These are phyloP conservation scores for Arthromyces matolae DNA, from an alignment of 768 basidiomycete species.

Conservation along the genomic window DNA sequence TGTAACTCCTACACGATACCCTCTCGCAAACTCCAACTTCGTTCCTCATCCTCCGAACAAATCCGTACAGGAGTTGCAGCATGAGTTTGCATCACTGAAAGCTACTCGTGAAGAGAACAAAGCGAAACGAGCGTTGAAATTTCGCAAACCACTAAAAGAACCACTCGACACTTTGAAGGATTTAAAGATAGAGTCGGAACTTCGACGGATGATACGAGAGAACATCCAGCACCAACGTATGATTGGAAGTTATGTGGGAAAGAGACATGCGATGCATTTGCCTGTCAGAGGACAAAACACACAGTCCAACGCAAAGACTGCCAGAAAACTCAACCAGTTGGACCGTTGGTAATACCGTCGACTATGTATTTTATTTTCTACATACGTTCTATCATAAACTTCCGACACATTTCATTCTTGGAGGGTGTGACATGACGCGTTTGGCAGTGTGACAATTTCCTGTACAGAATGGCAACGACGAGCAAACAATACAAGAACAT, in stretches of 20 bases:
- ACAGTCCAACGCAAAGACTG: conserved; percentile 85
- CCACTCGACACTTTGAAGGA: conserved; percentile 62
- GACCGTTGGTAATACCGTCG: conserved; percentile 43
- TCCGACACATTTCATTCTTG: neutral
- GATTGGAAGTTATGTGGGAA: conserved; percentile 93
- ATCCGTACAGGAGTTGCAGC: conserved; percentile 36
- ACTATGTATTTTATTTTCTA: conserved; percentile 5
- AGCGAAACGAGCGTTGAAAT: conserved; percentile 21
- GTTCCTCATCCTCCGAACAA: conserved; percentile 43
- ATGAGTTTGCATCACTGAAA: conserved; percentile 32
- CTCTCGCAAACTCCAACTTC: conserved; percentile 57
- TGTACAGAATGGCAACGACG: conserved; percentile 55
- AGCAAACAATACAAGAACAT: conserved; percentile 84
- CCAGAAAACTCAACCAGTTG: conserved; percentile 84
- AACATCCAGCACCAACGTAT: conserved; percentile 91
- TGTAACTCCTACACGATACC: conserved; percentile 58
- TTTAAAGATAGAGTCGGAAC: conserved; percentile 84
- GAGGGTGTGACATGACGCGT: conserved; percentile 26
- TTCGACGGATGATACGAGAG: conserved; percentile 76
- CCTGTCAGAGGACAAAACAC: conserved; percentile 96
- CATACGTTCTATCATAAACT: neutral
- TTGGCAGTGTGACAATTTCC: conserved; percentile 8
- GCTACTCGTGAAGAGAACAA: conserved; percentile 29
- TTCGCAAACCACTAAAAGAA: conserved; percentile 14
- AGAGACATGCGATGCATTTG: conserved; percentile 87